Evolutionary conservation across 179 eudicot genomes (phyloP).

Genomic region (Actinidia polygama): DNA sequence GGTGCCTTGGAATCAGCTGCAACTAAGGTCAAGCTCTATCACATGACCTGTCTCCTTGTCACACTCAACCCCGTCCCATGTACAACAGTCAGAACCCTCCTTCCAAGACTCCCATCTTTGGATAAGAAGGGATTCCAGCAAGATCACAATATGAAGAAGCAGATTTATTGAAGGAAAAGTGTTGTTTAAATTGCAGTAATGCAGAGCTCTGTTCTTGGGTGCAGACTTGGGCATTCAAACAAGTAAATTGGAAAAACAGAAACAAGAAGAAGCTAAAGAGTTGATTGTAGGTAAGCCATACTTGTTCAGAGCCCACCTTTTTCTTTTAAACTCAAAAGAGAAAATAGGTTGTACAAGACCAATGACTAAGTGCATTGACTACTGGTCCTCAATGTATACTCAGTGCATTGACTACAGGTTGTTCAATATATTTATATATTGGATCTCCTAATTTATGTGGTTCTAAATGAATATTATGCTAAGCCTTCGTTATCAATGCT

Average conservation of each 20-base stretch:
- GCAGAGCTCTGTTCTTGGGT: constrained; percentile 4
- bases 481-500: too few species aligned
- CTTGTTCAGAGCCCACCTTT: neutral
- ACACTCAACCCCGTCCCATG: constrained; percentile 45
- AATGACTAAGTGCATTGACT: too few species aligned
- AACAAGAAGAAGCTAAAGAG: neutral
- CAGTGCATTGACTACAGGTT: too few species aligned
- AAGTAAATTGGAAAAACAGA: neutral
- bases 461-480: too few species aligned
- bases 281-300: neutral
- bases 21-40: constrained; percentile 30
- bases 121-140: neutral
- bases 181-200: neutral
- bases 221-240: constrained; percentile 2
- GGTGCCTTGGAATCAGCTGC: constrained; percentile 23
- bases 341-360: constrained; percentile 37
- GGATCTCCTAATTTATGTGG: too few species aligned
- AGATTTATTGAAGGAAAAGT: neutral
- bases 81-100: constrained; percentile 27
- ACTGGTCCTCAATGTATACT: too few species aligned
- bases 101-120: constrained; percentile 33
- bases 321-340: neutral
- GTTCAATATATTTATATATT: too few species aligned
- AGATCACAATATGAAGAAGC: neutral
- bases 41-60: constrained; percentile 32